Evolutionary conservation across 2,329 filamentous ascomycete genomes (phyloP).

Genomic region (Lizonia empirigonia): DNA sequence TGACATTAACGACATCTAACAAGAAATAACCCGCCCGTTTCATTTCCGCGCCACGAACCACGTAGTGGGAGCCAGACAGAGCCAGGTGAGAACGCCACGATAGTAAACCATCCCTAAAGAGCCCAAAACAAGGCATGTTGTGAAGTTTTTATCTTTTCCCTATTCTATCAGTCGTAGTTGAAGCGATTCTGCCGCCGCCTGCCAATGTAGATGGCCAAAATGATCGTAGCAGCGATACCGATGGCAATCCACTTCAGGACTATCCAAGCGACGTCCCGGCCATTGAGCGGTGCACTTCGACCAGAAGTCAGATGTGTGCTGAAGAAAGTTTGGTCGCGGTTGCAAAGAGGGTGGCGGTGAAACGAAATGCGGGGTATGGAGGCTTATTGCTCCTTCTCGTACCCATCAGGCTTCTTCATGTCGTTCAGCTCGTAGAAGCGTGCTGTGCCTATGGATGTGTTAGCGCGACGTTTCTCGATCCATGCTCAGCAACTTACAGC

Average conservation of each 20-base stretch:
- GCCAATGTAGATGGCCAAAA: slow-evolving; percentile 12
- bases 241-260: background rate
- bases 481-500: slow-evolving; percentile 67
- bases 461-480: slow-evolving; percentile 11
- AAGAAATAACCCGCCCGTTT: background rate
- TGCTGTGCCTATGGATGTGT: slow-evolving; percentile 73
- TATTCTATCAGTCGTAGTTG: slow-evolving; percentile 17
- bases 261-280: slow-evolving; percentile 6
- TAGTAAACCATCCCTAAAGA: slow-evolving; percentile 8
- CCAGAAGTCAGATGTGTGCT: slow-evolving; percentile 28
- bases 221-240: background rate
- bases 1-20: background rate
- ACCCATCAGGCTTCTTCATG: slow-evolving; percentile 82
- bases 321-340: slow-evolving; percentile 2
- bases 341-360: slow-evolving; percentile 6
- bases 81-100: slow-evolving; percentile 3
- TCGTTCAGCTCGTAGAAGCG: slow-evolving; percentile 85
- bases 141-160: background rate
- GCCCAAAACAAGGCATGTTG: slow-evolving; percentile 5
- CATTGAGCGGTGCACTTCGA: slow-evolving; percentile 14
- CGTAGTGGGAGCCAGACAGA: background rate
- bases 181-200: slow-evolving; percentile 14
- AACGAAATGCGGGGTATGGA: slow-evolving; percentile 12
- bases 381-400: slow-evolving; percentile 68
- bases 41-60: background rate